A percentile compares a stretch with the other conserved stretches of the same genome.
These are phyloP conservation scores for Aspergillus sclerotioniger DNA, from an alignment of 495 filamentous ascomycete genomes.

Conservation along the genomic window DNA sequence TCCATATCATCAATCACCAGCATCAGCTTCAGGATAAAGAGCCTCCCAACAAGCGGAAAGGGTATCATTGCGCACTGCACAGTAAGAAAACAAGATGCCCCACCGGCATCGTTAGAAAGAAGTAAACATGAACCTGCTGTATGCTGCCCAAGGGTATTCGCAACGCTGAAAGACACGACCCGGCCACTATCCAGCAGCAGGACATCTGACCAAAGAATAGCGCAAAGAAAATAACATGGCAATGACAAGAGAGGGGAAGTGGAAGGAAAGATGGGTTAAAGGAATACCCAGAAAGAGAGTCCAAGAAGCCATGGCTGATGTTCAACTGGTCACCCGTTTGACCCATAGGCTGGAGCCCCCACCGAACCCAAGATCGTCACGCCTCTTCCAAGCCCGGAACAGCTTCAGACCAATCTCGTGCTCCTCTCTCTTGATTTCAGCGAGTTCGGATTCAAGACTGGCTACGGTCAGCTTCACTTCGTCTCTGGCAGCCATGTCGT, in stretches of 20 bases:
- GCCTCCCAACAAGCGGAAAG: conserved; percentile 12
- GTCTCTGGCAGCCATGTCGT: conserved; percentile 57
- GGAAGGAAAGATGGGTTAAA: neutral
- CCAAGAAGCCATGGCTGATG: neutral
- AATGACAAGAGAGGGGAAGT: conserved; percentile 4
- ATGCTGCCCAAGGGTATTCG: conserved; percentile 6
- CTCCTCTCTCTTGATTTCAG: conserved; percentile 74
- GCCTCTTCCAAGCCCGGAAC: conserved; percentile 74
- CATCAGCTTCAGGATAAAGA: neutral
- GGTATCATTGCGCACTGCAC: conserved; percentile 19
- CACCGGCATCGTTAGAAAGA: conserved; percentile 3
- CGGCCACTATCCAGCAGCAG: conserved; percentile 2
- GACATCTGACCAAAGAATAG: neutral
- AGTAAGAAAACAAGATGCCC: conserved; percentile 3
- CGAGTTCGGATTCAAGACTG: conserved; percentile 67
- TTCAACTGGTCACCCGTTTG: conserved; percentile 59
- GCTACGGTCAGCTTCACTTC: conserved; percentile 72
- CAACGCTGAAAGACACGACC: conserved; percentile 2
- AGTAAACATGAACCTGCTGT: conserved; percentile 3
- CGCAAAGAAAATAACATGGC: neutral
- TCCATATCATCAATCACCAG: neutral
- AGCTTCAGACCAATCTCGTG: conserved; percentile 85
- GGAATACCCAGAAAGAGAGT: neutral
- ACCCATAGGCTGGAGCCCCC: conserved; percentile 81
- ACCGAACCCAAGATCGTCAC: conserved; percentile 67